A percentile compares a stretch with the other conserved stretches of the same genome.
Conservation (phyloP, 2,329 filamentous ascomycete species). For the Zymoseptoria crescenta region DNA sequence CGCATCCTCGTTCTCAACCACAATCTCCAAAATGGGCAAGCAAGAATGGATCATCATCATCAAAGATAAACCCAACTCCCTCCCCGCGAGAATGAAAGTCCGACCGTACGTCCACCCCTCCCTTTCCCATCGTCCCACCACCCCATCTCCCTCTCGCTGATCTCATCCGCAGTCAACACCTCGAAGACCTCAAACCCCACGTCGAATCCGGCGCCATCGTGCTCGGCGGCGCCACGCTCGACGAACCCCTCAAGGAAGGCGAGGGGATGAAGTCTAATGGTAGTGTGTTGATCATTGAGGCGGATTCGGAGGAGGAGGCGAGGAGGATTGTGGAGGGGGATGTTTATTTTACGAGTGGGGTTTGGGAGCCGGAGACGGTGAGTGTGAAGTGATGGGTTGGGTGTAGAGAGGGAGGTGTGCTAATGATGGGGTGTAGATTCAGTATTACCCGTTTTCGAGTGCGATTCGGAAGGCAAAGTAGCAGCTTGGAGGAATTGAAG, state of each 20-base stretch:
- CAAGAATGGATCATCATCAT: conserved; percentile 46
- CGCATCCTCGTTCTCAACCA: conserved; percentile 13
- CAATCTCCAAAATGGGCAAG: conserved; percentile 28
- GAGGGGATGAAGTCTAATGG: conserved; percentile 65
- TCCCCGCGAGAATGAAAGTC: conserved; percentile 38
- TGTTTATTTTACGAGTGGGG: conserved; percentile 61
- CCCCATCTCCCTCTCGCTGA: background rate
- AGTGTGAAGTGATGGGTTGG: background rate
- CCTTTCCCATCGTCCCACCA: background rate
- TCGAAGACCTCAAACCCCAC: conserved; percentile 47
- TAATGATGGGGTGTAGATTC: background rate
- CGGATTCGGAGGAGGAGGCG: conserved; percentile 62
- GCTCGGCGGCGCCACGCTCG: conserved; percentile 62
- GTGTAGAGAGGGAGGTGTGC: background rate
- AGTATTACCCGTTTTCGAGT: background rate
- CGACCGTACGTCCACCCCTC: conserved; percentile 27
- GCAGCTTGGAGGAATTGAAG: background rate
- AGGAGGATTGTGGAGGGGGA: conserved; percentile 60
- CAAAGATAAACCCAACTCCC: conserved; percentile 36
- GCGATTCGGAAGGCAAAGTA: background rate
- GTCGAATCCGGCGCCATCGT: conserved; percentile 52
- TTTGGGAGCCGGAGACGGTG: conserved; percentile 62
- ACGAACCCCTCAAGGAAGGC: conserved; percentile 55
- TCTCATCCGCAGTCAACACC: conserved; percentile 42
- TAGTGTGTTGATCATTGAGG: conserved; percentile 60